Conservation (phyloP, 352 stramenopile genomes). For the Pythium phragmitis region DNA sequence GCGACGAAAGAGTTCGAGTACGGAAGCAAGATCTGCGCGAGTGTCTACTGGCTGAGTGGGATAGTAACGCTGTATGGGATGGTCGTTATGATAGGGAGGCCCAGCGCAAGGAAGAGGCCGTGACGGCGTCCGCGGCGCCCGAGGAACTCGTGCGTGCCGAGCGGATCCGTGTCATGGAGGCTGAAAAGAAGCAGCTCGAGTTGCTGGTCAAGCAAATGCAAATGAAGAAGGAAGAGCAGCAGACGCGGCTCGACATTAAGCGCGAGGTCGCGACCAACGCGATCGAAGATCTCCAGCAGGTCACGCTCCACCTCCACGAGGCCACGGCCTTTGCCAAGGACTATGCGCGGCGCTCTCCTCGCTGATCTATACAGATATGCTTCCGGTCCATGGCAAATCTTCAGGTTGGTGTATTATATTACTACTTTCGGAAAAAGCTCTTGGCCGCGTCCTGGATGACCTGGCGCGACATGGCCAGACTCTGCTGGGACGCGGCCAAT, state of each 20-base stretch:
- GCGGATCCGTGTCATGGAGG: constrained; percentile 48
- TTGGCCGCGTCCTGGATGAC: constrained; percentile 68
- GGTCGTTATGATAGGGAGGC: constrained; percentile 6
- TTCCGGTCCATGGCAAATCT: too few species aligned
- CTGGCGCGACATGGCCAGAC: constrained; percentile 56
- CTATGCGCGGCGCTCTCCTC: constrained; percentile 24
- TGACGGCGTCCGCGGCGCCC: constrained; percentile 25
- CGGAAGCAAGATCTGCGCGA: background rate
- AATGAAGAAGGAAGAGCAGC: constrained; percentile 42
- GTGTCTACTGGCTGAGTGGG: background rate
- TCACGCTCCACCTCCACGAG: constrained; percentile 37
- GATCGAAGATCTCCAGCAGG: constrained; percentile 42
- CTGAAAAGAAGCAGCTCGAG: constrained; percentile 50
- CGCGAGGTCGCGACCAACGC: constrained; percentile 41
- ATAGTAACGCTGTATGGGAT: background rate
- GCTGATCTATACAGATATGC: too few species aligned
- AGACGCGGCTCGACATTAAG: constrained; percentile 42
- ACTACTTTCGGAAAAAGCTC: constrained; percentile 50
- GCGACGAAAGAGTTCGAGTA: constrained; percentile 29
- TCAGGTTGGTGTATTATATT: too few species aligned
- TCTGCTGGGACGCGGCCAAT: constrained; percentile 67
- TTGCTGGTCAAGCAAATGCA: constrained; percentile 37
- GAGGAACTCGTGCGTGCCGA: constrained; percentile 42
- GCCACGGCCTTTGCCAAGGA: constrained; percentile 38
- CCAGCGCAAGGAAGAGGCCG: constrained; percentile 17